These are phyloP conservation scores for Gillenia trifoliata DNA, from an alignment of 306 rosid genomes.

Conservation along the genomic window DNA sequence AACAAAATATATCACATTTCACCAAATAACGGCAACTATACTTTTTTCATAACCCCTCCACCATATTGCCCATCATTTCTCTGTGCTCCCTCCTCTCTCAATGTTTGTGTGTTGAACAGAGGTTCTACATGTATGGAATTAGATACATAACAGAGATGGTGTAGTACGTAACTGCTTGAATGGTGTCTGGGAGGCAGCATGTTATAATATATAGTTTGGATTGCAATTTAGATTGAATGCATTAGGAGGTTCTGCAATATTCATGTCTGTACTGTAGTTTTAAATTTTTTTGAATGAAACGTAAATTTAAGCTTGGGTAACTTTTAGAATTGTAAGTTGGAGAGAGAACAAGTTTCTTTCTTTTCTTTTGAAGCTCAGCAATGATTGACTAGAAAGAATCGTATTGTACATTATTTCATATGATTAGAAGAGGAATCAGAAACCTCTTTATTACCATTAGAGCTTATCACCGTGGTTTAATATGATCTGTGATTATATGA, in stretches of 20 bases:
- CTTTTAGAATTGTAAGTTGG: neutral
- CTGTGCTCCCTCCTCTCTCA: neutral
- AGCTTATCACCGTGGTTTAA: slow-evolving; percentile 12
- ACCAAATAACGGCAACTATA: neutral
- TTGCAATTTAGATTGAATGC: neutral
- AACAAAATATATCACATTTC: neutral
- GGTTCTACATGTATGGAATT: no score
- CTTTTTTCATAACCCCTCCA: neutral
- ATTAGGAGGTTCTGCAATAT: neutral
- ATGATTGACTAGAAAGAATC: neutral
- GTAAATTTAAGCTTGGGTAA: neutral
- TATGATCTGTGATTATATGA: slow-evolving; percentile 22
- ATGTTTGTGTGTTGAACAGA: neutral
- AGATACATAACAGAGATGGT: no score
- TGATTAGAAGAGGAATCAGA: neutral
- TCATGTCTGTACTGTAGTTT: neutral
- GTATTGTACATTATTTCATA: neutral
- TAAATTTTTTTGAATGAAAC: neutral
- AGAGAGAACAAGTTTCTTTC: neutral
- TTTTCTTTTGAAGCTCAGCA: neutral
- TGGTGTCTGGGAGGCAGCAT: neutral
- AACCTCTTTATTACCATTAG: neutral
- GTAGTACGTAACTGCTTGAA: neutral
- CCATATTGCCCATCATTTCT: neutral
- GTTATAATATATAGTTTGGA: neutral